Evolutionary conservation across 2,329 filamentous ascomycete genomes (phyloP).

Genomic region (Pseudogymnoascus sp.): DNA sequence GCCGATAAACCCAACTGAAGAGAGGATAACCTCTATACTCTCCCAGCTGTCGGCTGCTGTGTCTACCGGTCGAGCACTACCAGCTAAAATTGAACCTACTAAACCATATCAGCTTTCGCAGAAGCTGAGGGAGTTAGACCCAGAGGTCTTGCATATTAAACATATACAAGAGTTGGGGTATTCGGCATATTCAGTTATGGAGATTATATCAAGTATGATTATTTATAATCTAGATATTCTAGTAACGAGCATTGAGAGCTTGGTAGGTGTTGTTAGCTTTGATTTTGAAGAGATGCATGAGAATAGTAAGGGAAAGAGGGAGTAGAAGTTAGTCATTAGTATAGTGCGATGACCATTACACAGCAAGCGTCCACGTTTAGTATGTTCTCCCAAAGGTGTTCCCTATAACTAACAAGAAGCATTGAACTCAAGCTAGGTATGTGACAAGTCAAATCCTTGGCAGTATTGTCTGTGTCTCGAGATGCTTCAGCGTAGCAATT

Average conservation of each 20-base stretch:
- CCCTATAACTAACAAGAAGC: too few relatives aligned
- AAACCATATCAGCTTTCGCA: constrained; percentile 12
- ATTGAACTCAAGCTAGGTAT: too few relatives aligned
- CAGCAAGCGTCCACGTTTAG: neutral
- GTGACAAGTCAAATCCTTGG: neutral
- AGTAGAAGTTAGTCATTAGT: neutral
- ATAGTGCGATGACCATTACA: neutral
- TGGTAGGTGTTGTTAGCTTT: constrained; percentile 9
- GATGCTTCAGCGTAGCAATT: too few relatives aligned
- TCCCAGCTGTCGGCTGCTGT: constrained; percentile 9
- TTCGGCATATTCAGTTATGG: constrained; percentile 11
- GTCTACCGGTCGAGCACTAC: neutral
- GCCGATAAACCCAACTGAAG: constrained; percentile 7
- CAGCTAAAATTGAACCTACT: constrained; percentile 1
- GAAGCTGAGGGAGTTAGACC: constrained; percentile 10
- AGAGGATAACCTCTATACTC: constrained; percentile 13
- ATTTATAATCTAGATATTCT: constrained; percentile 1
- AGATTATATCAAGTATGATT: constrained; percentile 13
- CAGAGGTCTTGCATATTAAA: constrained; percentile 9
- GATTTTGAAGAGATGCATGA: neutral
- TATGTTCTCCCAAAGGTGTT: neutral
- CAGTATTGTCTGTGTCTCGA: neutral
- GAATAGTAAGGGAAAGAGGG: neutral
- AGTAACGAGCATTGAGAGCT: constrained; percentile 6
- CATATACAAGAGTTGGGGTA: constrained; percentile 10